These are phyloP conservation scores for Lyophyllum shimeji DNA, from an alignment of 768 basidiomycete species.

Conservation along the genomic window DNA sequence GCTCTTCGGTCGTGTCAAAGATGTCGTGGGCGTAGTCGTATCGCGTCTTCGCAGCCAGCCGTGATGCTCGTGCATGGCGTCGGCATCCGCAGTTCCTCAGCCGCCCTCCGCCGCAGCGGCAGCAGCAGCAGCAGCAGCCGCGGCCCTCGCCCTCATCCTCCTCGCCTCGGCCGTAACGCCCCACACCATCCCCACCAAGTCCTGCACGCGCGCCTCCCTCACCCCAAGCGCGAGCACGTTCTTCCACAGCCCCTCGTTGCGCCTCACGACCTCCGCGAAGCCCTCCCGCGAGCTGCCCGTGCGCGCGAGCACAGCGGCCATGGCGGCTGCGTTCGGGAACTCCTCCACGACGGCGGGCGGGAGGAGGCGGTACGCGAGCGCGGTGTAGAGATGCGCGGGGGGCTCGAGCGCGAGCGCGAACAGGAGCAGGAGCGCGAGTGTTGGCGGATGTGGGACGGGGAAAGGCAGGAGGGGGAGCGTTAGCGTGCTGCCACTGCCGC, in stretches of 20 bases:
- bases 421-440: slow-evolving; percentile 57
- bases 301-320: slow-evolving; percentile 51
- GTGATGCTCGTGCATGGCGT: too few species aligned
- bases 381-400: slow-evolving; percentile 30
- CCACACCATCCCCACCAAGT: slow-evolving; percentile 63
- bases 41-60: too few species aligned
- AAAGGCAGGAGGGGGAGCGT: slow-evolving; percentile 53
- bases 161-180: slow-evolving; percentile 72
- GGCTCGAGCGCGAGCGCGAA: slow-evolving; percentile 56
- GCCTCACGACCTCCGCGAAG: slow-evolving; percentile 33
- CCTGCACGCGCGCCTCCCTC: slow-evolving; percentile 41
- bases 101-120: too few species aligned
- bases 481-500: slow-evolving; percentile 30
- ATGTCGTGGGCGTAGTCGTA: not conserved
- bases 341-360: slow-evolving; percentile 54
- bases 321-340: slow-evolving; percentile 59
- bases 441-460: slow-evolving; percentile 51
- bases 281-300: slow-evolving; percentile 32
- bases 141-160: slow-evolving; percentile 2
- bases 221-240: slow-evolving; percentile 59
- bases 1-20: too few species aligned
- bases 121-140: too few species aligned
- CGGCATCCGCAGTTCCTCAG: too few species aligned
- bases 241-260: slow-evolving; percentile 66
- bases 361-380: slow-evolving; percentile 52